Conservation (phyloP, 441 rosid species). For the Eutrema salsugineum region DNA sequence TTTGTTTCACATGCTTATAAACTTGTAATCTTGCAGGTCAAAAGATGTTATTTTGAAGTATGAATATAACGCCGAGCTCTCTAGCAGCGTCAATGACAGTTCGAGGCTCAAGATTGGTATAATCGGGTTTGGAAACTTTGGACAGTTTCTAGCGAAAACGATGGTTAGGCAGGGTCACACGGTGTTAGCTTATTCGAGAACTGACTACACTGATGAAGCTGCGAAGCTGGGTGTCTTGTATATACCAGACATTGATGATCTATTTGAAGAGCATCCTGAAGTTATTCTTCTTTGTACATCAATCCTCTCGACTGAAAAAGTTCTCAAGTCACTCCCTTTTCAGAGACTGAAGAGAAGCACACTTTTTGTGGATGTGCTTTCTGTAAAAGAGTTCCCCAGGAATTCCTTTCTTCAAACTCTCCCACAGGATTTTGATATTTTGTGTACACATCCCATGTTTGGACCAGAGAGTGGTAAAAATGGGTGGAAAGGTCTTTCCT, state of each 20-base stretch:
- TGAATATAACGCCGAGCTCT: slow-evolving; percentile 25
- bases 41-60: slow-evolving; percentile 33
- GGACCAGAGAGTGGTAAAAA: slow-evolving; percentile 74
- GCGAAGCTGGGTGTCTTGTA: slow-evolving; percentile 44
- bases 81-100: slow-evolving; percentile 29
- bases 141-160: slow-evolving; percentile 63
- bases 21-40: slow-evolving; percentile 30
- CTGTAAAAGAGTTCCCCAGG: slow-evolving; percentile 74
- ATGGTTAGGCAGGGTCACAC: slow-evolving; percentile 55
- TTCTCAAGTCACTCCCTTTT: slow-evolving; percentile 53
- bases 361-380: slow-evolving; percentile 73
- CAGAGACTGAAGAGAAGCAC: slow-evolving; percentile 74
- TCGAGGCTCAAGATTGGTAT: slow-evolving; percentile 60
- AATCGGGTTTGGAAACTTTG: slow-evolving; percentile 70
- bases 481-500: slow-evolving; percentile 55
- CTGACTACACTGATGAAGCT: slow-evolving; percentile 52
- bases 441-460: slow-evolving; percentile 80
- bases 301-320: slow-evolving; percentile 62
- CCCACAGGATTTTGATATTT: slow-evolving; percentile 53
- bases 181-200: slow-evolving; percentile 62
- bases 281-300: slow-evolving; percentile 68
- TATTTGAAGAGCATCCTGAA: slow-evolving; percentile 75
- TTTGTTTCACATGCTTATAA: background rate
- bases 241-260: slow-evolving; percentile 51
- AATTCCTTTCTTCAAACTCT: slow-evolving; percentile 48